Evolutionary conservation across 2,329 filamentous ascomycete genomes (phyloP).

Genomic region (Incumbomyces delicatus): DNA sequence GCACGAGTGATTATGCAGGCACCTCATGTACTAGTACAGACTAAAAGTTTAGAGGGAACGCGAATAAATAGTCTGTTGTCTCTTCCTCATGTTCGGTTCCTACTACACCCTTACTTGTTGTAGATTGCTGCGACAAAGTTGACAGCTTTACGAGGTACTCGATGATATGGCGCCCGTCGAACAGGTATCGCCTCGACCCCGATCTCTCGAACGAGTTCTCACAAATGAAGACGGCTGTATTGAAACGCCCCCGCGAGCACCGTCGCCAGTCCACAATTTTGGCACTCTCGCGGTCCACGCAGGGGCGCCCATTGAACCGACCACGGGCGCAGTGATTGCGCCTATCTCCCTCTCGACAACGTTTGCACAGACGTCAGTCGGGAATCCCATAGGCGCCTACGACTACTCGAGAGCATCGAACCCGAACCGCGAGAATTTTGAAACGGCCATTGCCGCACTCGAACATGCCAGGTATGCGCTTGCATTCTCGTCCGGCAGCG

Average conservation of each 20-base stretch:
- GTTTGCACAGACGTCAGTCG: conserved; percentile 82
- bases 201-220: conserved; percentile 15
- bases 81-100: too few species aligned
- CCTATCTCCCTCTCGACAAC: conserved; percentile 94
- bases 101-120: too few species aligned
- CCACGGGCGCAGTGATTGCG: conserved; percentile 91
- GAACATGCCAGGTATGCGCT: conserved; percentile 89
- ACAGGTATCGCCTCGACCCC: not conserved
- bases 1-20: too few species aligned
- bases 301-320: conserved; percentile 78
- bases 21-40: too few species aligned
- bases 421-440: conserved; percentile 92
- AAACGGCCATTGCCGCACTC: conserved; percentile 78
- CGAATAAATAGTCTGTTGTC: too few species aligned
- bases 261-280: conserved; percentile 69
- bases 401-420: conserved; percentile 93
- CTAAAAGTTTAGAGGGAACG: too few species aligned
- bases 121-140: too few species aligned
- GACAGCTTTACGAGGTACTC: too few species aligned
- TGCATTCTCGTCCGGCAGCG: conserved; percentile 88
- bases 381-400: conserved; percentile 75
- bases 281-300: conserved; percentile 93
- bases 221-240: conserved; percentile 45
- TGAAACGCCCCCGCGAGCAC: conserved; percentile 62
- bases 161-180: not conserved